Evolutionary conservation across 2,329 filamentous ascomycete genomes (phyloP), one percentile per base, ranked within the genome.

Genomic region (Botrytis squamosa): DNA sequence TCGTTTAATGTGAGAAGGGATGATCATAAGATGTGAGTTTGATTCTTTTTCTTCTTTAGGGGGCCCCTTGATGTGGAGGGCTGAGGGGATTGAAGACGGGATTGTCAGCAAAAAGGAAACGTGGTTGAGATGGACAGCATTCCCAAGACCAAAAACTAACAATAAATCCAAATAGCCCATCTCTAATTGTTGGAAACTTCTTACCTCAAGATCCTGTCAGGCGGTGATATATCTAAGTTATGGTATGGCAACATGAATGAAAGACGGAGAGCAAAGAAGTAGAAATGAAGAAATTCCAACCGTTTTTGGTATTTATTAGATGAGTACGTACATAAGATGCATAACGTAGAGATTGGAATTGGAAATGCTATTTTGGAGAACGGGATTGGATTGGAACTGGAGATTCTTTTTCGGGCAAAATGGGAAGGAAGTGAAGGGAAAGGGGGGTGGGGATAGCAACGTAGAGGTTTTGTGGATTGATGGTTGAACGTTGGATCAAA

Each of bases 1-100:
- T 98, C 95, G 0, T 98, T 99, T 82, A 97, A 95, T 74, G 97
- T 99, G 78, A 90, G 94, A 79, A 90, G 95, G 80, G 96, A 99
- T 84, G 93, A 94, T 75, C 93, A 98, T 83, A 97, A 98, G 81
- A 94, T 99, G 96, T 98, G 85, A 88, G 95, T 82, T 44, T 20
- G 14, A n/a, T 18, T 14, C 14, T 33, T 69, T 25, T 12, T 33
- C 25, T 40, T 5, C 22, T 14, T 3, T 14, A 4, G 20, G 25
- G n/a, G n/a, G 25, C 9, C 6, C 12, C 25, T 55, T 40, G 22
- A 29, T 40, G 4, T 38, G 40, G n/a, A 29, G 2, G 25, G 6
- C 38, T 22, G 33, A 42, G 44, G 25, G 38, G 9, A 57, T 12
- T 52, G 44, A 29, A 16, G 38, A 29, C 4, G 1, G n/a, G 42